Evolutionary conservation across 805 yeast genomes (phyloP), one percentile per base, ranked within the genome.

Genomic region (Metschnikowia shivogae): DNA sequence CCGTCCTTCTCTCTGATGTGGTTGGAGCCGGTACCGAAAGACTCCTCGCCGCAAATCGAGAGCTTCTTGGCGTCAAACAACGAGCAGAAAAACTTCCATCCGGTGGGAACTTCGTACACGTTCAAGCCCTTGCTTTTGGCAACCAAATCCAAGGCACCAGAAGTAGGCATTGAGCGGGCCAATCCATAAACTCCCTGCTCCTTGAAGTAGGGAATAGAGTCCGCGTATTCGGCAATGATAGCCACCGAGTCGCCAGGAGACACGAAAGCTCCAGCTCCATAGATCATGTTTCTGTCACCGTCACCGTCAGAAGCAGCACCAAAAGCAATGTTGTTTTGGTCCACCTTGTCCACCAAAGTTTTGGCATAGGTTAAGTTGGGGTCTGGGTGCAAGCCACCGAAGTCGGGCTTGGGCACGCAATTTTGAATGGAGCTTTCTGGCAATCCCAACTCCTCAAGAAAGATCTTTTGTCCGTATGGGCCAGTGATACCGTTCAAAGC

Each of bases 291-390:
- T 71, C 99, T 82, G 64, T 92, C 99, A 65, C 99, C 99, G 59
- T 92, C 99, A 66, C 99, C 99, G 63, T 89, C 99, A n/a, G 96
- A 86, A 7, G 98, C 98, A 32, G 98, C 98, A 52, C 99, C 99
- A 63, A 92, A 92, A 6, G 92, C 86, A 54, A 90, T 86, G 47
- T 80, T 70, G 47, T 86, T 86, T 17, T 66, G 61, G 60, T 93
- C 97, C n/a, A 92, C 99, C 52, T 77, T 77, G 29, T 80, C 84
- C 17, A 92, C 99, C 52, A 92, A 74, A 14, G 96, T 81, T 48
- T 77, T 80, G 9, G 98, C 99, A 62, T 93, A 92, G 11, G 97
- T 90, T 65, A 92, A 77, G 70, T 92, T 92, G 53, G 99, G 99
- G 68, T 92, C 99, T 17, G 99, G 99, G 65, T 92, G 99, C 55